Evolutionary conservation across 306 rosid species (phyloP).

Genomic region (Lathyrus oleraceus): DNA sequence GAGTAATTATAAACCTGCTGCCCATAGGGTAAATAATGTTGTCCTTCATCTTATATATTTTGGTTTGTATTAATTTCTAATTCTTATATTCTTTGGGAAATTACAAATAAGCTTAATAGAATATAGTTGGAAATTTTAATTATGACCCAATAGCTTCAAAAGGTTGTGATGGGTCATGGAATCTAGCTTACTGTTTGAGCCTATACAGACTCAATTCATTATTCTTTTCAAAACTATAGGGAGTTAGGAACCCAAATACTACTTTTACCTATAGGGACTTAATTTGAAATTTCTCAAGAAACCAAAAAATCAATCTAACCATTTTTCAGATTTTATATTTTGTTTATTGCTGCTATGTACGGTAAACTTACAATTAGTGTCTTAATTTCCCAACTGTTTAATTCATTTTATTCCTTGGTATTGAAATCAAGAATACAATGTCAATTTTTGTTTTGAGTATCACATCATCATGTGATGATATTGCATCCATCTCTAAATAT

Average conservation of each 20-base stretch:
- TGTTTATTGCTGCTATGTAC: slow-evolving; percentile 10
- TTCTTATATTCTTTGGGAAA: not conserved
- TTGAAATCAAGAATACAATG: too few species aligned
- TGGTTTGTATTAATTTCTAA: slow-evolving; percentile 8
- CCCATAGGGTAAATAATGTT: slow-evolving; percentile 71
- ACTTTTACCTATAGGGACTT: not conserved
- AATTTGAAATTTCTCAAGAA: not conserved
- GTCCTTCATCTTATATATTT: not conserved
- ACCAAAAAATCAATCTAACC: not conserved
- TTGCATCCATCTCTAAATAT: too few species aligned
- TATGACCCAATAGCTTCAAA: not conserved
- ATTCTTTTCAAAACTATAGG: not conserved
- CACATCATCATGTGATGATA: too few species aligned
- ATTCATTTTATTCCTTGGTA: too few species aligned
- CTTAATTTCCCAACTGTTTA: too few species aligned
- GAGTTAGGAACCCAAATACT: not conserved
- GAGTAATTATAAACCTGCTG: slow-evolving; percentile 78
- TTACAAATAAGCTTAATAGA: slow-evolving; percentile 6
- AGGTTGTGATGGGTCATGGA: slow-evolving; percentile 2
- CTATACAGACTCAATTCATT: not conserved
- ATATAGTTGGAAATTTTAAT: not conserved
- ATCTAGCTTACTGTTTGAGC: slow-evolving; percentile 4
- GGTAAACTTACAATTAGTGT: too few species aligned
- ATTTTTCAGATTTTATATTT: not conserved
- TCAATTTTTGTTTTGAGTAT: too few species aligned